Evolutionary conservation across 2,329 filamentous ascomycete genomes (phyloP).

Genomic region (Trichophyton rubrum): DNA sequence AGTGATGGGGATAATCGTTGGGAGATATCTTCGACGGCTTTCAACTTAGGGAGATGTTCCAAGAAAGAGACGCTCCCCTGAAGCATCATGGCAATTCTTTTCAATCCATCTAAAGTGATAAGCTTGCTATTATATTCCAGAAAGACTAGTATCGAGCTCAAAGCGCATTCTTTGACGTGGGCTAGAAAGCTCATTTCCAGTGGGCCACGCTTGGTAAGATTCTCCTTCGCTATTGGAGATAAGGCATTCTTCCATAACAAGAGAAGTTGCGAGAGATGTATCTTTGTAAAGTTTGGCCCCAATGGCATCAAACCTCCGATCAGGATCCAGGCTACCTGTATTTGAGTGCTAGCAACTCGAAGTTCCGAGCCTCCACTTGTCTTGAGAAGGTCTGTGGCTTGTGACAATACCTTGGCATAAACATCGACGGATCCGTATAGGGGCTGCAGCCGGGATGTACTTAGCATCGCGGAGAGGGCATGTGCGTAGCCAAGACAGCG

Average conservation of each 20-base stretch:
- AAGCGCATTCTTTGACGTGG: conserved; percentile 86
- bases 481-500: conserved; percentile 85
- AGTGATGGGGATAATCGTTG: conserved; percentile 74
- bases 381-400: conserved; percentile 85
- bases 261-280: conserved; percentile 85
- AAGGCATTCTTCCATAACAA: conserved; percentile 95
- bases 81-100: conserved; percentile 82
- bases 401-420: conserved; percentile 78
- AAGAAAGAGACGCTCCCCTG: conserved; percentile 87
- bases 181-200: conserved; percentile 86
- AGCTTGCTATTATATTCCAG: conserved; percentile 85
- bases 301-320: conserved; percentile 95
- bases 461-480: conserved; percentile 78
- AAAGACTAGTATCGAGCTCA: conserved; percentile 84
- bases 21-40: conserved; percentile 71
- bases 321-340: conserved; percentile 94
- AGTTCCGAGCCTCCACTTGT: conserved; percentile 84
- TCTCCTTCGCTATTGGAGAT: conserved; percentile 84
- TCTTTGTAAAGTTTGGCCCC: conserved; percentile 96
- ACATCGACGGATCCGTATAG: conserved; percentile 92
- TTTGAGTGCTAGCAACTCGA: conserved; percentile 80
- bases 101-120: conserved; percentile 85
- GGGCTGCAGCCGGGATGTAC: conserved; percentile 75
- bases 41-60: conserved; percentile 70
- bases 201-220: conserved; percentile 67